phyloP scores from a whole-genome alignment of 2,329 filamentous ascomycete species.

The Aspergillus niger region DNA sequence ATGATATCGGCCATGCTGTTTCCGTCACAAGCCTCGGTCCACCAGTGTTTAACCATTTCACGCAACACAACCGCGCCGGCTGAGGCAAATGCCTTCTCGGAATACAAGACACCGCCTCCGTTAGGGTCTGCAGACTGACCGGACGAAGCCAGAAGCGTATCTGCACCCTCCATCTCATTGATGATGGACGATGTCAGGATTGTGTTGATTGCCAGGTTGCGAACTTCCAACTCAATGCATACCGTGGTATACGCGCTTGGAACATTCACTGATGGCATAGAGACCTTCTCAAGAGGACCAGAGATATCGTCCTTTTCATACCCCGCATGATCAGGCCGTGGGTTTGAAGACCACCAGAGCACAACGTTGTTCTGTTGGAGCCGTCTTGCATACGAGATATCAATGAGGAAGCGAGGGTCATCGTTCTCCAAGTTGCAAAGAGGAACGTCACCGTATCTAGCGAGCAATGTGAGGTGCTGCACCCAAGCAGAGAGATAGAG shows the following conservation, averaged over 20 bases:
- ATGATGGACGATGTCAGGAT: slow-evolving; percentile 95
- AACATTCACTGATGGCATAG: slow-evolving; percentile 91
- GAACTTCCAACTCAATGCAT: slow-evolving; percentile 90
- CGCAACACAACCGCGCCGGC: slow-evolving; percentile 86
- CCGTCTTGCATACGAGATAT: slow-evolving; percentile 88
- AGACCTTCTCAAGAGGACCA: slow-evolving; percentile 78
- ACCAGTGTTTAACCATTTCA: slow-evolving; percentile 99
- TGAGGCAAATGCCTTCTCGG: slow-evolving; percentile 89
- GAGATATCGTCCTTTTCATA: slow-evolving; percentile 91
- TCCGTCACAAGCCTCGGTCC: slow-evolving; percentile 86
- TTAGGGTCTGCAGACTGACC: slow-evolving; percentile 62
- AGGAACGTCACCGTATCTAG: slow-evolving; percentile 89
- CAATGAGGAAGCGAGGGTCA: slow-evolving; percentile 91
- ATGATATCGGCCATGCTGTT: slow-evolving; percentile 96
- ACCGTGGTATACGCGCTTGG: slow-evolving; percentile 93
- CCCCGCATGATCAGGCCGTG: slow-evolving; percentile 90
- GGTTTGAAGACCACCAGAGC: slow-evolving; percentile 90
- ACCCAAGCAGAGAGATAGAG: slow-evolving; percentile 93
- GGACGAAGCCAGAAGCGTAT: slow-evolving; percentile 81
- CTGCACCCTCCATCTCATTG: slow-evolving; percentile 90
- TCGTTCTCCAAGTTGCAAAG: slow-evolving; percentile 94
- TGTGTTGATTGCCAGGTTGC: slow-evolving; percentile 96
- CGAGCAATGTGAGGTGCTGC: slow-evolving; percentile 80
- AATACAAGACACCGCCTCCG: slow-evolving; percentile 70
- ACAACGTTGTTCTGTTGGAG: slow-evolving; percentile 91